Conservation (phyloP, 2,329 filamentous ascomycete genomes). For the Scedosporium minutisporum region DNA sequence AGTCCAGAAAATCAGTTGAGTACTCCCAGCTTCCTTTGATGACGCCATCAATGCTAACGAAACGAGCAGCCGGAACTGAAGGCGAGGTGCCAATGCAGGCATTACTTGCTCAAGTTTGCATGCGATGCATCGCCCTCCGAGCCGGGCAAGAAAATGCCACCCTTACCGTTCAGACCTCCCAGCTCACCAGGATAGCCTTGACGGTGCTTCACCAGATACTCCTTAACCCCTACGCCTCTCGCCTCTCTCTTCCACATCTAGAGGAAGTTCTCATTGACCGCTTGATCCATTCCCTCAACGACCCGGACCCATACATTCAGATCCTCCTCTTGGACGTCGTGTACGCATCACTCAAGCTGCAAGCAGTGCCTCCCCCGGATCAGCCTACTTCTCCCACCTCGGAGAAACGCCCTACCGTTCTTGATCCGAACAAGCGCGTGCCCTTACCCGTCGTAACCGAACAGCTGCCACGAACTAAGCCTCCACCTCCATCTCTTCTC, state of each 20-base stretch:
- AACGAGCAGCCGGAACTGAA: slow-evolving; percentile 36
- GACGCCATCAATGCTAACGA: not conserved
- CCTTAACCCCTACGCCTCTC: slow-evolving; percentile 49
- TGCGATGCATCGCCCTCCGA: slow-evolving; percentile 48
- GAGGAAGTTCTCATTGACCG: slow-evolving; percentile 63
- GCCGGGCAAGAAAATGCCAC: slow-evolving; percentile 23
- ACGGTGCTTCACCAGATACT: slow-evolving; percentile 62
- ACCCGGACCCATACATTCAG: slow-evolving; percentile 62
- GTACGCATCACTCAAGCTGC: slow-evolving; percentile 61
- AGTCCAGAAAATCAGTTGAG: slow-evolving; percentile 41
- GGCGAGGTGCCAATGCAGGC: slow-evolving; percentile 54
- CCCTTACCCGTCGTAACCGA: not conserved
- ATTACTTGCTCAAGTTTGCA: slow-evolving; percentile 56
- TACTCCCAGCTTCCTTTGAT: not conserved
- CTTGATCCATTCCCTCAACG: slow-evolving; percentile 50
- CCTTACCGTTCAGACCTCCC: slow-evolving; percentile 39
- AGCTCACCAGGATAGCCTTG: slow-evolving; percentile 62
- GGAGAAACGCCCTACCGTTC: slow-evolving; percentile 35
- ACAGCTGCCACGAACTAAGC: slow-evolving; percentile 26
- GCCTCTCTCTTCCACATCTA: slow-evolving; percentile 54
- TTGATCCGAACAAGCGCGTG: slow-evolving; percentile 21
- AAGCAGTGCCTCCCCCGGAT: slow-evolving; percentile 32
- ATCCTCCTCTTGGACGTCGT: slow-evolving; percentile 71
- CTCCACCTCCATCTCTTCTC: slow-evolving; percentile 54
- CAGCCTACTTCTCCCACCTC: slow-evolving; percentile 31